A percentile compares a stretch with the other conserved stretches of the same genome.
Conservation (phyloP, 2,329 filamentous ascomycete genomes). For the Talaromyces amestolkiae region DNA sequence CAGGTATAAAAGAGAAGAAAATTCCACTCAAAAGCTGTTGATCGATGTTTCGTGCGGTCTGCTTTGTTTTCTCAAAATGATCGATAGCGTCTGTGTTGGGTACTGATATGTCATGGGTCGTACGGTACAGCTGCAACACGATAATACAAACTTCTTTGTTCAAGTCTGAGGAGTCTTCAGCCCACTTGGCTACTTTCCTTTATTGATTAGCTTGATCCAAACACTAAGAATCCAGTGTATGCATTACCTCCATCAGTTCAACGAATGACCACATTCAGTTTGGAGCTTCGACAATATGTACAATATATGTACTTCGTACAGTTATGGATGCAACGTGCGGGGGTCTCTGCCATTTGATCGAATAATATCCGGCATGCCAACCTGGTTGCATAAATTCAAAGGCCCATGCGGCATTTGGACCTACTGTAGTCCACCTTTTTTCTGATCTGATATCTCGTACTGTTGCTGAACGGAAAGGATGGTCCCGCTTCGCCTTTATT, state of each 20-base stretch:
- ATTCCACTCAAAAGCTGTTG: not conserved
- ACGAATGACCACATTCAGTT: not conserved
- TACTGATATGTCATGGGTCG: not conserved
- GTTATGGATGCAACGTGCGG: slow-evolving; percentile 10
- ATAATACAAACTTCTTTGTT: not conserved
- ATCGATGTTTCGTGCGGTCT: too few relatives aligned
- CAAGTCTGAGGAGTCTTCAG: not conserved
- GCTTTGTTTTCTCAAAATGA: not conserved
- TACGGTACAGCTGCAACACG: not conserved
- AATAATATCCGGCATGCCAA: not conserved
- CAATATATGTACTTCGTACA: not conserved
- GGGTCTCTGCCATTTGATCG: not conserved
- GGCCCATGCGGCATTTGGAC: slow-evolving; percentile 4
- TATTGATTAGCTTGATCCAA: not conserved
- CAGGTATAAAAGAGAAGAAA: not conserved
- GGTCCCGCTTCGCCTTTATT: not conserved
- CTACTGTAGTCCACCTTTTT: not conserved
- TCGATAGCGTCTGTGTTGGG: not conserved
- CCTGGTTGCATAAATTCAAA: not conserved
- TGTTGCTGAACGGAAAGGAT: not conserved
- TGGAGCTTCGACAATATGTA: not conserved
- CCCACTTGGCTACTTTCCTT: slow-evolving; percentile 1
- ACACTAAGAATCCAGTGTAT: not conserved
- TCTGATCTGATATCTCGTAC: not conserved
- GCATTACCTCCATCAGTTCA: not conserved